Evolutionary conservation across 192 early-diverging fungal species (phyloP).

Genomic region (Coemansia sp.): DNA sequence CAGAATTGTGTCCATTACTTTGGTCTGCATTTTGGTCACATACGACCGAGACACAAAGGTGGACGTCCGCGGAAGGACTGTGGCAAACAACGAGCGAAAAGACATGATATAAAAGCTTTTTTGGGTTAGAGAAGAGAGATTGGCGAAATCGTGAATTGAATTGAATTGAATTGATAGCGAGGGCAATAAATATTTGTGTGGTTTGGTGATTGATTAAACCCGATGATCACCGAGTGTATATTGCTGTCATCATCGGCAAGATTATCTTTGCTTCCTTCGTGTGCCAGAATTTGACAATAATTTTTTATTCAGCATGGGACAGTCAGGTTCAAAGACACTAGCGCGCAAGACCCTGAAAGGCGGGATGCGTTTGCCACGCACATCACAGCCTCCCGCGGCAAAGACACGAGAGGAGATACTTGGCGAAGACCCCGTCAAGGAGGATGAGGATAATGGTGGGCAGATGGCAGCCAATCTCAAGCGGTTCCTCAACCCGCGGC

Average conservation of each 20-base stretch:
- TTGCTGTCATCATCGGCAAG: neutral
- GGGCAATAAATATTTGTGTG: neutral
- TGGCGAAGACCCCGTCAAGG: slow-evolving; percentile 12
- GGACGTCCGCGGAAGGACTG: neutral
- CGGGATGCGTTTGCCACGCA: slow-evolving; percentile 32
- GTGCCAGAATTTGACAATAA: neutral
- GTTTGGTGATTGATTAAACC: neutral
- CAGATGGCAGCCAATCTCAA: slow-evolving; percentile 39
- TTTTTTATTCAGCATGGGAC: slow-evolving; percentile 27
- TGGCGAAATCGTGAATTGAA: neutral
- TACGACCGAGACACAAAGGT: slow-evolving; percentile 12
- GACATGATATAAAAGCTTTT: neutral
- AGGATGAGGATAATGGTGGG: neutral
- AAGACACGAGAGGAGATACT: slow-evolving; percentile 50
- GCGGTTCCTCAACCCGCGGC: slow-evolving; percentile 40
- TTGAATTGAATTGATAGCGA: neutral
- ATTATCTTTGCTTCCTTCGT: neutral
- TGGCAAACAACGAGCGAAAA: slow-evolving; percentile 17
- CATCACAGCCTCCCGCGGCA: slow-evolving; percentile 11
- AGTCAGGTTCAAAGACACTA: slow-evolving; percentile 27
- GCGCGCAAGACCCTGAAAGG: neutral
- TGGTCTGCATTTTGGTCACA: slow-evolving; percentile 32
- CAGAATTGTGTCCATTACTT: slow-evolving; percentile 17
- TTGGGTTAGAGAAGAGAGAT: neutral
- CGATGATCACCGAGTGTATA: neutral